Conservation (phyloP, 768 basidiomycete species). For the Galerina marginata region DNA sequence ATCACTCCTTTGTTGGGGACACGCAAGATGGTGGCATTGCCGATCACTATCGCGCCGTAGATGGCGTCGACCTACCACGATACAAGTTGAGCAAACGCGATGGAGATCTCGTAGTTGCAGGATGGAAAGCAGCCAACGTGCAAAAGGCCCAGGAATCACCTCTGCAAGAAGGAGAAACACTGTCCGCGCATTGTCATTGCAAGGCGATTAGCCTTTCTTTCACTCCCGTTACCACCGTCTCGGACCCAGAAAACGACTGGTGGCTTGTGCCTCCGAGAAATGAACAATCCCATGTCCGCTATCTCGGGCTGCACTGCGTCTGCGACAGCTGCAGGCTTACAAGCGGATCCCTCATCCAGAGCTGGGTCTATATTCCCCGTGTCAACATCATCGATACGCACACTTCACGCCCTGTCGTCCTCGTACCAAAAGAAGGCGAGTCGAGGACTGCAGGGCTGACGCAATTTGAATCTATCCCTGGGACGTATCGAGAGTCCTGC, state of each 20-base stretch:
- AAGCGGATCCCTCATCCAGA: slow-evolving; percentile 31
- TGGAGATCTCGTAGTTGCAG: slow-evolving; percentile 11
- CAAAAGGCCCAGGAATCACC: not conserved
- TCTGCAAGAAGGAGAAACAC: not conserved
- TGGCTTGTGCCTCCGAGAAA: slow-evolving; percentile 29
- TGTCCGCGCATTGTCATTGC: slow-evolving; percentile 22
- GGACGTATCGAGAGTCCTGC: slow-evolving; percentile 23
- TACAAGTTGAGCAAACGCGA: slow-evolving; percentile 13
- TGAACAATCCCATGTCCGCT: slow-evolving; percentile 23
- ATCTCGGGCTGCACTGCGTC: slow-evolving; percentile 32
- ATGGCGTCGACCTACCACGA: slow-evolving; percentile 19
- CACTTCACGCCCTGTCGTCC: slow-evolving; percentile 18
- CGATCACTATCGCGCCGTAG: slow-evolving; percentile 19
- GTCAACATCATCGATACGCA: slow-evolving; percentile 24
- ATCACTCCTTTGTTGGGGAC: slow-evolving; percentile 25
- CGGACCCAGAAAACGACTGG: slow-evolving; percentile 26
- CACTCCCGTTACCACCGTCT: slow-evolving; percentile 10
- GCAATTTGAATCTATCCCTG: slow-evolving; percentile 21
- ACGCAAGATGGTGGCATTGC: slow-evolving; percentile 29
- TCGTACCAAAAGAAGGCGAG: slow-evolving; percentile 2
- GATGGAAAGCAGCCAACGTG: slow-evolving; percentile 19
- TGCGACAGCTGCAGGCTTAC: slow-evolving; percentile 31
- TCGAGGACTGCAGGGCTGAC: slow-evolving; percentile 11
- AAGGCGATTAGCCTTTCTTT: slow-evolving; percentile 15
- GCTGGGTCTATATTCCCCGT: slow-evolving; percentile 29